Conservation (phyloP, 2,329 filamentous ascomycete genomes). For the Penicillium vulpinum region DNA sequence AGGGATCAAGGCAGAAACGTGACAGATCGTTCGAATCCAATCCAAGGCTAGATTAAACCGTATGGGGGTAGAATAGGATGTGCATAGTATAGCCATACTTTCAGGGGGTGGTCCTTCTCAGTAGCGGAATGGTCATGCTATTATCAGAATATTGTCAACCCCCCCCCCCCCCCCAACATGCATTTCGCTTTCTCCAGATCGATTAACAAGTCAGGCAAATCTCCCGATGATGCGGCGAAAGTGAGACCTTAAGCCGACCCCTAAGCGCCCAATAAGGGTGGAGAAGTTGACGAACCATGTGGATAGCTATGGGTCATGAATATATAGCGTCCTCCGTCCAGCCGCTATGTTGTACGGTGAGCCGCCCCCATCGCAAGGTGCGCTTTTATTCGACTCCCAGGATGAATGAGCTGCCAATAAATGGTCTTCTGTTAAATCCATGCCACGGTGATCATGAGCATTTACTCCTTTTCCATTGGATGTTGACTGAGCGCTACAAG, state of each 20-base stretch:
- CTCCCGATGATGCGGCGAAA: slow-evolving; percentile 15
- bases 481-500: background rate
- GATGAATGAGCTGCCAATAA: background rate
- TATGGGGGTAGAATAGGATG: background rate
- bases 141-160: slow-evolving; percentile 1
- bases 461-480: background rate
- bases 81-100: background rate
- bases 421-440: background rate
- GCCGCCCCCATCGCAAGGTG: slow-evolving; percentile 21
- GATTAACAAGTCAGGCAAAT: slow-evolving; percentile 15
- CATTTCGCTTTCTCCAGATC: slow-evolving; percentile 16
- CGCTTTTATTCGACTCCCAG: slow-evolving; percentile 2
- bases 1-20: slow-evolving; percentile 12
- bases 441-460: background rate
- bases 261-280: slow-evolving; percentile 26
- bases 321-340: slow-evolving; percentile 23
- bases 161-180: background rate
- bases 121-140: slow-evolving; percentile 4
- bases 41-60: background rate
- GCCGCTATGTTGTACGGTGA: slow-evolving; percentile 28
- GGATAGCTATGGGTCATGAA: slow-evolving; percentile 25
- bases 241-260: slow-evolving; percentile 16
- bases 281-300: slow-evolving; percentile 21
- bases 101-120: background rate
- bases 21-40: slow-evolving; percentile 6